These are phyloP conservation scores for Podaxis sp. DNA, from an alignment of 768 basidiomycete species.

Conservation along the genomic window DNA sequence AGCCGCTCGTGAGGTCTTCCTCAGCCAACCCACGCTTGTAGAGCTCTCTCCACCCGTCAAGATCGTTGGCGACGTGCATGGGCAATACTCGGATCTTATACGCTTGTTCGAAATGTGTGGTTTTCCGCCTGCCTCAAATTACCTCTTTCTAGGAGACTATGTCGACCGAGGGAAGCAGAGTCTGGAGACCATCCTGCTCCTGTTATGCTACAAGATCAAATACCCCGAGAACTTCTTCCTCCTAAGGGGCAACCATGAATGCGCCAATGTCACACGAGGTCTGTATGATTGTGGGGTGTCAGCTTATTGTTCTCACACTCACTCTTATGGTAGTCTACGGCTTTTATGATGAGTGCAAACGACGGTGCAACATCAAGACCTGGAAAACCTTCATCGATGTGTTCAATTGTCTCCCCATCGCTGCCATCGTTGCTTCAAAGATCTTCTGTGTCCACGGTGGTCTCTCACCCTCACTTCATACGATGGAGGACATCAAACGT, in stretches of 20 bases:
- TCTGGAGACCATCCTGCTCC: slow-evolving; percentile 93
- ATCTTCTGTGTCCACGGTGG: slow-evolving; percentile 99
- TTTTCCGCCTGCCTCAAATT: slow-evolving; percentile 95
- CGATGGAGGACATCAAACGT: slow-evolving; percentile 98
- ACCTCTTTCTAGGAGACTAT: slow-evolving; percentile 98
- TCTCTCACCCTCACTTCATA: slow-evolving; percentile 85
- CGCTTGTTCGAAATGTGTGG: slow-evolving; percentile 99
- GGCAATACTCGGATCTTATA: slow-evolving; percentile 98
- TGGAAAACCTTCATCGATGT: slow-evolving; percentile 99
- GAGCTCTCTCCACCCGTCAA: slow-evolving; percentile 98
- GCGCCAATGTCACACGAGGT: slow-evolving; percentile 99
- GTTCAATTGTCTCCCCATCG: slow-evolving; percentile 98
- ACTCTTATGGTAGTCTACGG: slow-evolving; percentile 74
- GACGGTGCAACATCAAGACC: slow-evolving; percentile 98
- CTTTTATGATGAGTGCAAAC: slow-evolving; percentile 99
- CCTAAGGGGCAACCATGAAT: slow-evolving; percentile 97
- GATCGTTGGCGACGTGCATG: slow-evolving; percentile 99
- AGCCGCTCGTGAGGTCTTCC: slow-evolving; percentile 94
- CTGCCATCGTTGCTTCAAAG: slow-evolving; percentile 97
- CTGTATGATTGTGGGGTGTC: slow-evolving; percentile 27
- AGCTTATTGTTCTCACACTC: slow-evolving; percentile 16
- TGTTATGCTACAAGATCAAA: slow-evolving; percentile 99
- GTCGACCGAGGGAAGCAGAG: slow-evolving; percentile 99
- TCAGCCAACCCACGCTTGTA: slow-evolving; percentile 94
- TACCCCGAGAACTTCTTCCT: slow-evolving; percentile 99